Conservation (phyloP, 805 yeast species). For the Nakazawaea ernobii region DNA sequence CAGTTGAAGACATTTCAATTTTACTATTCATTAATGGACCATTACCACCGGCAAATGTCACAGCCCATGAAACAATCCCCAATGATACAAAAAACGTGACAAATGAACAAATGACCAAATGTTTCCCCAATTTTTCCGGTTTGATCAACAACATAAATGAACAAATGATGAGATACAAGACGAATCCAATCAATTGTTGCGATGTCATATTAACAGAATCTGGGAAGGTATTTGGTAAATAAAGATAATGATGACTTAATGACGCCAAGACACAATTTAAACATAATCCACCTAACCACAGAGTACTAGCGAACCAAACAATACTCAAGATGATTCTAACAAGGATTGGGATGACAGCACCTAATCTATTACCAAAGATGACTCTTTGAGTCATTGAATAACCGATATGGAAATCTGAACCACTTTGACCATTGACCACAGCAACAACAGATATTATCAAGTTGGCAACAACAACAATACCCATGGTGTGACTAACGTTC, state of each 20-base stretch:
- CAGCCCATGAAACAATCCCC: slow-evolving; percentile 21
- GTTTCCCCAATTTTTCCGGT: slow-evolving; percentile 23
- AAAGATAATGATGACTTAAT: slow-evolving; percentile 31
- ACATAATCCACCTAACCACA: slow-evolving; percentile 40
- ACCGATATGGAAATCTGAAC: slow-evolving; percentile 30
- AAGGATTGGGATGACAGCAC: slow-evolving; percentile 34
- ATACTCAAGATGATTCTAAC: slow-evolving; percentile 26
- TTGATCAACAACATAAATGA: slow-evolving; percentile 17
- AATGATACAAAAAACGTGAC: slow-evolving; percentile 19
- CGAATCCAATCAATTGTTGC: slow-evolving; percentile 18
- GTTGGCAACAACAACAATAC: slow-evolving; percentile 36
- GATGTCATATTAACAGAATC: slow-evolving; percentile 17
- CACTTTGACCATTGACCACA: slow-evolving; percentile 13
- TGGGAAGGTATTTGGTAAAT: slow-evolving; percentile 18
- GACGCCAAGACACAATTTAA: slow-evolving; percentile 32
- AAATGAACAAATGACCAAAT: slow-evolving; percentile 18
- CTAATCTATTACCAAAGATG: slow-evolving; percentile 37
- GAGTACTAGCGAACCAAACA: slow-evolving; percentile 20
- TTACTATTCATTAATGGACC: slow-evolving; percentile 20
- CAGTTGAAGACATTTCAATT: slow-evolving; percentile 19
- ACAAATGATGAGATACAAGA: slow-evolving; percentile 20
- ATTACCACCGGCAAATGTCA: slow-evolving; percentile 22
- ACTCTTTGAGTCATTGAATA: slow-evolving; percentile 40
- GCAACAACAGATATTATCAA: slow-evolving; percentile 26
- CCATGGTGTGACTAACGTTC: slow-evolving; percentile 36